phyloP scores from a whole-genome alignment of 257 asterid genomes.

The Nemophila menziesii region DNA sequence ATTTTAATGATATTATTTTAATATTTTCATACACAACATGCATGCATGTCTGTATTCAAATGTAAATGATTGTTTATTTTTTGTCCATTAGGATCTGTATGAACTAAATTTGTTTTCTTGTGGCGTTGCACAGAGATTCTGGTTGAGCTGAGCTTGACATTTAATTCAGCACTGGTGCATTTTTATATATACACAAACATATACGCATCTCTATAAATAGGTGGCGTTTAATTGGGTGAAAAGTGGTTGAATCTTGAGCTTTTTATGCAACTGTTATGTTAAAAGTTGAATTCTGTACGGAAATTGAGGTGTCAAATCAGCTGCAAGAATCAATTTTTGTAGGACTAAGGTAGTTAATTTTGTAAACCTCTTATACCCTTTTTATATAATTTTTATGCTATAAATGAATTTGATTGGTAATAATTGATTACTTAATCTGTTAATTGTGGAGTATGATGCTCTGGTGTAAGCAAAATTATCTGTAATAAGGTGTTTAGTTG shows the following conservation, averaged over 20 bases:
- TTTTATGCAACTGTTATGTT: conserved; percentile 4
- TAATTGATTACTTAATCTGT: background rate
- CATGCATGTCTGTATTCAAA: conserved; percentile 5
- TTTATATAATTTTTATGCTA: background rate
- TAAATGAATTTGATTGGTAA: background rate
- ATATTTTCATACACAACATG: conserved; percentile 9
- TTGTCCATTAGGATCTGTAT: conserved; percentile 21
- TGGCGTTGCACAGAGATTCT: conserved; percentile 11
- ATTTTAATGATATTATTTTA: conserved; percentile 11
- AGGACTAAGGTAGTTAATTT: conserved; percentile 23
- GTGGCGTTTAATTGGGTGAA: conserved; percentile 11
- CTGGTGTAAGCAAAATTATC: background rate
- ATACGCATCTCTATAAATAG: conserved; percentile 1
- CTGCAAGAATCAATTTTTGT: conserved; percentile 11
- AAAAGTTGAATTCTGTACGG: conserved; percentile 13
- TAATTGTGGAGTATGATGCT: background rate
- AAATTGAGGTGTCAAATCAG: conserved; percentile 14
- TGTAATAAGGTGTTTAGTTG: background rate
- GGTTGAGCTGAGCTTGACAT: conserved; percentile 16
- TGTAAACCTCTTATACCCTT: background rate
- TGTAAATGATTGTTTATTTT: background rate
- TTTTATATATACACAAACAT: conserved; percentile 7
- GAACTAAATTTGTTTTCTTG: conserved; percentile 8
- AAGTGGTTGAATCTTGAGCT: conserved; percentile 2
- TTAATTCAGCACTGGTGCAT: conserved; percentile 9